These are phyloP conservation scores for Purshia tridentata DNA, from an alignment of 306 rosid species.

Conservation along the genomic window DNA sequence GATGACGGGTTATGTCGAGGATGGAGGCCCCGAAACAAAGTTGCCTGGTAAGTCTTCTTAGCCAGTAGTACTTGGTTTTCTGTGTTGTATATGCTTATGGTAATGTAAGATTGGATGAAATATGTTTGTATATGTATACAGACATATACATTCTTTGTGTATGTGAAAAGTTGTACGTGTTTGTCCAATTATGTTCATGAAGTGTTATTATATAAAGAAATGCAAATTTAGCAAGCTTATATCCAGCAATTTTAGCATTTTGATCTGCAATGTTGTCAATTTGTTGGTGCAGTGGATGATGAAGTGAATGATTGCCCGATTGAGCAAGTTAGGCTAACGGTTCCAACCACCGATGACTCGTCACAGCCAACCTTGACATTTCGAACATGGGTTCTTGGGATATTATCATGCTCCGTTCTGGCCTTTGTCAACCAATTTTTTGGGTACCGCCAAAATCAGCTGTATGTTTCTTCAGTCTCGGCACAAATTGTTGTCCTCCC, in stretches of 20 bases:
- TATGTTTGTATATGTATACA: background rate
- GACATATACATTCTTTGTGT: background rate
- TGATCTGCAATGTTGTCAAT: background rate
- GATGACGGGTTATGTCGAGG: slow-evolving; percentile 22
- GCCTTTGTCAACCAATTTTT: slow-evolving; percentile 78
- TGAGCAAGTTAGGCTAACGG: slow-evolving; percentile 85
- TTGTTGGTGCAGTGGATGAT: slow-evolving; percentile 28
- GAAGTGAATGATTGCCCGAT: slow-evolving; percentile 66
- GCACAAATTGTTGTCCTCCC: slow-evolving; percentile 77
- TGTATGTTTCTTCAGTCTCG: slow-evolving; percentile 51
- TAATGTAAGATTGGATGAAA: background rate
- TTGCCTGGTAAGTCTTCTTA: background rate
- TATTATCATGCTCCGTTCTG: slow-evolving; percentile 55
- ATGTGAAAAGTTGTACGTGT: background rate
- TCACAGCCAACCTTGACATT: slow-evolving; percentile 65
- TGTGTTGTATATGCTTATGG: background rate
- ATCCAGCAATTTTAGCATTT: background rate
- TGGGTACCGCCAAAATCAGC: slow-evolving; percentile 57
- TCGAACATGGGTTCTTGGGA: slow-evolving; percentile 80
- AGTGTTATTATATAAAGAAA: background rate
- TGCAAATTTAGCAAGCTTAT: background rate
- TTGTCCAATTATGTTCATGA: background rate
- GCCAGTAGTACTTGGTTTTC: background rate
- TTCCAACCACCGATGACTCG: slow-evolving; percentile 65
- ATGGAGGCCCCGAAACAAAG: slow-evolving; percentile 19